Base-by-base conservation (phyloP, 345 rosid genomes). In the Clarkia xantiana region DNA sequence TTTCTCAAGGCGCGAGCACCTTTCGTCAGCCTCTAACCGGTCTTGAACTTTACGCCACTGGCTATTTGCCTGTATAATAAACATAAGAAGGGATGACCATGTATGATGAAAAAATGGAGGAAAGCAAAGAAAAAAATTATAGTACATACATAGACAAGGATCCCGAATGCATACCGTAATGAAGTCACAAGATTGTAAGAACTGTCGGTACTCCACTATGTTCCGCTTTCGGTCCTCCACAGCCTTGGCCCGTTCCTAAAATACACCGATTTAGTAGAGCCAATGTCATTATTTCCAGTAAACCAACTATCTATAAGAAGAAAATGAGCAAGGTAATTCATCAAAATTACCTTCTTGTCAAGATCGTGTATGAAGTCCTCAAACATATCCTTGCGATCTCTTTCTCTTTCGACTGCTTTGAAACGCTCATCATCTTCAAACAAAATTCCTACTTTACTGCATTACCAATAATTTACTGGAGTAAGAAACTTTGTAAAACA, bases 21-120 rank as follows among this genome's bases (percentile, higher is more conserved):
- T 77, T 65, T 80, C 96, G 69, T 86, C 94, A 45, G 78, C 74
- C 78, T 81, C 98, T 69, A 91, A 72, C 42, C 80, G 87, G 47
- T 81, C 87, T 63, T 91, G 96, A 71, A 91, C 84, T 74, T 91
- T 91, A 56, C 96, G 81, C 98, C 98, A 91, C 59, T 91, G 98
- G 65, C 78, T 91, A 65, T 59, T 76, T 53, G 94, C 82, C 98
- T 91, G 61, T 47, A 57, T 23, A 54, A 48, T 40, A 54, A 18
- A 54, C 14, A 45, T 36, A 52, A 19, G 36, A 8, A 25, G 25
- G 11, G 39, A 41, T 20, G 10, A 22, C 20, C 47, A 49, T 58
- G 17, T 14, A 57, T 19, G 53, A 56, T 34, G 19, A 51, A 25
- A 20, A 13, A 14, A 51, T 19, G 13, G 19, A 45, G 48, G 11